Evolutionary conservation across 495 filamentous ascomycete species (phyloP).

Genomic region (Eremomyces bilateralis): DNA sequence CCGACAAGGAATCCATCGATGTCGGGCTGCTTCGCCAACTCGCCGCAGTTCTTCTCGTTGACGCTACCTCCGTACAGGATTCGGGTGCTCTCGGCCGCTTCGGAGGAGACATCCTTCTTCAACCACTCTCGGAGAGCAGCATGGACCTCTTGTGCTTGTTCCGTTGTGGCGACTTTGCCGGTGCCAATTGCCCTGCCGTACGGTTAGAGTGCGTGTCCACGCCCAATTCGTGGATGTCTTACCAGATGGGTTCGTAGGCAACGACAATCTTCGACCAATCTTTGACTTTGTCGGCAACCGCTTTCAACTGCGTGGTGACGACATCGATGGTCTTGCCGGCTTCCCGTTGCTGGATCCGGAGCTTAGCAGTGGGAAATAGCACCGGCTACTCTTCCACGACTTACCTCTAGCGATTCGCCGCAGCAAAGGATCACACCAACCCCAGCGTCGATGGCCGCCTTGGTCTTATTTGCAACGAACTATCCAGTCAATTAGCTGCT

Average conservation of each 20-base stretch:
- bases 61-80: conserved; percentile 94
- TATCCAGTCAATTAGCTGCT: conserved; percentile 8
- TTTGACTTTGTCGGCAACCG: conserved; percentile 37
- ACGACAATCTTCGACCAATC: conserved; percentile 91
- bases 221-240: too few species aligned
- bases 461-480: conserved; percentile 82
- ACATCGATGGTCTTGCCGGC: conserved; percentile 71
- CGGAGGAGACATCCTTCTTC: conserved; percentile 41
- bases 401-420: conserved; percentile 70
- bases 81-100: conserved; percentile 56
- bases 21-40: conserved; percentile 74
- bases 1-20: conserved; percentile 98
- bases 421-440: conserved; percentile 86
- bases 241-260: conserved; percentile 98
- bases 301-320: conserved; percentile 35
- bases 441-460: conserved; percentile 69
- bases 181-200: conserved; percentile 61
- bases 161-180: conserved; percentile 83
- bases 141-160: conserved; percentile 92
- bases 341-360: conserved; percentile 46
- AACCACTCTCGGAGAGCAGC: conserved; percentile 82
- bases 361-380: conserved; percentile 63
- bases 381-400: conserved; percentile 50
- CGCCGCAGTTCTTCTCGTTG: conserved; percentile 92
- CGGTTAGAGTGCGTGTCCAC: conserved; percentile 1